Conservation (phyloP, 2,329 filamentous ascomycete species). For the Reticulascus tulasneorum region DNA sequence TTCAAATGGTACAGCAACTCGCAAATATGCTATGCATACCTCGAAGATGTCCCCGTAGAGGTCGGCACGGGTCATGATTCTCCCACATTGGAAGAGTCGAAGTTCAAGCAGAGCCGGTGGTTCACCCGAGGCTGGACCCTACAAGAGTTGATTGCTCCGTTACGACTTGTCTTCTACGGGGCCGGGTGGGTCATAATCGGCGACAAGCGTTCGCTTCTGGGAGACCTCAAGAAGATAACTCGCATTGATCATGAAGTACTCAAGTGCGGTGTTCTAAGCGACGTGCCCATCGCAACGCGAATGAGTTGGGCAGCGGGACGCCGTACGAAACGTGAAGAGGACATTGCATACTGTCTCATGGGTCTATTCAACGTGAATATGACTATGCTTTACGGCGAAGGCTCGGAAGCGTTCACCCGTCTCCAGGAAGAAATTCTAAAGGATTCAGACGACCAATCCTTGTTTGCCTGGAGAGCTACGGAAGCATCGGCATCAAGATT, state of each 20-base stretch:
- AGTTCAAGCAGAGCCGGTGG: no score
- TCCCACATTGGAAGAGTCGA: background rate
- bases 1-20: constrained; percentile 30
- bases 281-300: constrained; percentile 16
- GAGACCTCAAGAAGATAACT: background rate
- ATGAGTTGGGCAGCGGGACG: constrained; percentile 25
- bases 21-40: constrained; percentile 27
- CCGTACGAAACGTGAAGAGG: constrained; percentile 17
- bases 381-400: constrained; percentile 22
- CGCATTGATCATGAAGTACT: background rate
- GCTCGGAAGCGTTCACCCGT: constrained; percentile 17
- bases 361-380: constrained; percentile 24
- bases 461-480: background rate
- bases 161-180: background rate
- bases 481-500: background rate
- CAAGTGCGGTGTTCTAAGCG: background rate
- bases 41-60: constrained; percentile 17
- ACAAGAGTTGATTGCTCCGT: constrained; percentile 2
- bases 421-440: constrained; percentile 7
- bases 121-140: constrained; percentile 2
- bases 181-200: background rate
- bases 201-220: background rate
- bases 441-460: constrained; percentile 2
- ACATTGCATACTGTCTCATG: constrained; percentile 22
- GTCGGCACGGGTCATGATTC: constrained; percentile 8